Evolutionary conservation across 306 rosid species (phyloP).

Genomic region (Cucumis hystrix): DNA sequence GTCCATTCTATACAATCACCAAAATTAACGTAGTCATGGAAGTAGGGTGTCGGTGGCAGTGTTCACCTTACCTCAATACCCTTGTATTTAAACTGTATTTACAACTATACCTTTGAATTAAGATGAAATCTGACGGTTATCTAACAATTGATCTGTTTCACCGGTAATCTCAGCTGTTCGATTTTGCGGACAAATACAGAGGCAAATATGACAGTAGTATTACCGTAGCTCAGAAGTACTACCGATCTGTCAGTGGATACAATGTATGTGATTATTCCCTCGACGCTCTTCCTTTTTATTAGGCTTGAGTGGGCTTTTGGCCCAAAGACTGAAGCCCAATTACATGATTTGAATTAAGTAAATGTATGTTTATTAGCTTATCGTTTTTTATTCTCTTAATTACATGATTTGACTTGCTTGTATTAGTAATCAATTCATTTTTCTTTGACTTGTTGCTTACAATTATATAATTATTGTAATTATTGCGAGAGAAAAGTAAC

Average conservation of each 20-base stretch:
- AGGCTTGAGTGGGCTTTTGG: not conserved
- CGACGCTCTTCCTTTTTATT: not conserved
- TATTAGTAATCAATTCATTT: not conserved
- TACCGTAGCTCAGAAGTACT: conserved; percentile 67
- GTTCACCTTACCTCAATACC: not conserved
- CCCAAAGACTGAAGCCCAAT: not conserved
- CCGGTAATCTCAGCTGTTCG: conserved; percentile 47
- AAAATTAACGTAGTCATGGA: conserved; percentile 27
- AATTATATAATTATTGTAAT: too few species aligned
- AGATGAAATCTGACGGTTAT: not conserved
- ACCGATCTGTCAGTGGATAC: conserved; percentile 84
- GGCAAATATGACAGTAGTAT: conserved; percentile 91
- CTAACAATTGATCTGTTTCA: not conserved
- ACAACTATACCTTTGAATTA: not conserved
- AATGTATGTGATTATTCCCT: conserved; percentile 33
- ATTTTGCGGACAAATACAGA: conserved; percentile 86
- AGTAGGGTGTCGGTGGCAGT: conserved; percentile 36
- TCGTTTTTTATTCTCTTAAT: too few species aligned
- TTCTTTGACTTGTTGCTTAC: not conserved
- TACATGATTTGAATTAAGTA: not conserved
- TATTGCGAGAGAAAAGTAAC: too few species aligned
- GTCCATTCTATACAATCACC: conserved; percentile 18
- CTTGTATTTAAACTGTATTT: not conserved
- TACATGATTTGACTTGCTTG: not conserved
- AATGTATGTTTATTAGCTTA: not conserved